Evolutionary conservation across 208 protist species (phyloP).

Genomic region (Lotmaria passim): DNA sequence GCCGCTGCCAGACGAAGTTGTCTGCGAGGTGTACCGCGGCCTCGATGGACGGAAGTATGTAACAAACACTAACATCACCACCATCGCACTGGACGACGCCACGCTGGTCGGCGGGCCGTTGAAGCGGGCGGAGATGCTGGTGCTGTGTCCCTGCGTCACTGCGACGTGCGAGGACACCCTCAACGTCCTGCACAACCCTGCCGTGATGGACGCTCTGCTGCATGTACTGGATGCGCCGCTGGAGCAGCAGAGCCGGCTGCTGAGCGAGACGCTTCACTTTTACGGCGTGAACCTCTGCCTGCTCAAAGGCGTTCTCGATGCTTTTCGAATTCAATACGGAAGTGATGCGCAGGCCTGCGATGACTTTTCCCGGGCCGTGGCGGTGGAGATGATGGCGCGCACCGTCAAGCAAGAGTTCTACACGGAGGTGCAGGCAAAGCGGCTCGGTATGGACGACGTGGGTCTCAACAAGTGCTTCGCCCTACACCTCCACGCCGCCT

Average conservation of each 20-base stretch:
- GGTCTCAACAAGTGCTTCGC: slow-evolving; percentile 33
- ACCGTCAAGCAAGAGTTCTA: slow-evolving; percentile 87
- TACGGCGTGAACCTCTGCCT: slow-evolving; percentile 84
- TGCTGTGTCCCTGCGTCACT: slow-evolving; percentile 51
- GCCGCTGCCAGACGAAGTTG: slow-evolving; percentile 48
- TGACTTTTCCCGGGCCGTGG: slow-evolving; percentile 43
- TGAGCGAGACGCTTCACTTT: slow-evolving; percentile 44
- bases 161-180: slow-evolving; percentile 63
- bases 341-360: slow-evolving; percentile 2
- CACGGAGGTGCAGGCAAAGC: slow-evolving; percentile 82
- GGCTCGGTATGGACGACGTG: slow-evolving; percentile 65
- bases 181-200: slow-evolving; percentile 45
- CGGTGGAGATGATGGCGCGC: slow-evolving; percentile 71
- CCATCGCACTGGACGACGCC: slow-evolving; percentile 57
- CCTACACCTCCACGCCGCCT: slow-evolving; percentile 55
- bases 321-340: slow-evolving; percentile 24
- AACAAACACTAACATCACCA: slow-evolving; percentile 81
- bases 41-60: slow-evolving; percentile 82
- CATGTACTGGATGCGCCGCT: slow-evolving; percentile 22
- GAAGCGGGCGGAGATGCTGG: slow-evolving; percentile 84
- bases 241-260: slow-evolving; percentile 25
- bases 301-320: slow-evolving; percentile 58
- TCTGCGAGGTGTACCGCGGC: slow-evolving; percentile 77
- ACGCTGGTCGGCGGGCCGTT: slow-evolving; percentile 65
- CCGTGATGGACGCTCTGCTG: slow-evolving; percentile 46